Evolutionary conservation across 2,329 filamentous ascomycete species (phyloP).

Genomic region (Fusarium praegraminearum): DNA sequence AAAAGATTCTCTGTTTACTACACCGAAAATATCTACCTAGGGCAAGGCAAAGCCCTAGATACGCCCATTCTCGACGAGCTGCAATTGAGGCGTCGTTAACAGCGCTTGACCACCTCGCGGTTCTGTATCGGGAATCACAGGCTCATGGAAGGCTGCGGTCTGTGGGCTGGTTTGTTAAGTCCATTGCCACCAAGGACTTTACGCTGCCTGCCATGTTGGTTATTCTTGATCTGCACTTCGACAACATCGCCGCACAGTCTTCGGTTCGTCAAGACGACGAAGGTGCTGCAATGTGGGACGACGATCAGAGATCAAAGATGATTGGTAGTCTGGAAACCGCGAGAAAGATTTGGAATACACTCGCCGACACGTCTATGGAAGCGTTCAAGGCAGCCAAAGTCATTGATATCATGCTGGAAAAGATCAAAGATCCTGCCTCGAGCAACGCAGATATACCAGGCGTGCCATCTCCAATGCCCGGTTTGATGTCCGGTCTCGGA

Average conservation of each 20-base stretch:
- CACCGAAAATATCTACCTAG: slow-evolving; percentile 88
- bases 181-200: slow-evolving; percentile 86
- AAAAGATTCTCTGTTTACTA: slow-evolving; percentile 89
- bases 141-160: slow-evolving; percentile 77
- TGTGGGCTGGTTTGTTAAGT: slow-evolving; percentile 82
- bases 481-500: slow-evolving; percentile 54
- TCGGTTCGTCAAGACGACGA: slow-evolving; percentile 57
- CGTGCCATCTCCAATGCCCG: slow-evolving; percentile 41
- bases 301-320: slow-evolving; percentile 78
- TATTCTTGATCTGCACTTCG: slow-evolving; percentile 83
- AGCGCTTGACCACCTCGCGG: slow-evolving; percentile 81
- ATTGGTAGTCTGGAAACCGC: slow-evolving; percentile 78
- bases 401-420: slow-evolving; percentile 85
- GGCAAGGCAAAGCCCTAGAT: slow-evolving; percentile 82
- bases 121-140: slow-evolving; percentile 79
- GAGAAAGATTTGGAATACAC: slow-evolving; percentile 81
- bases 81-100: slow-evolving; percentile 90
- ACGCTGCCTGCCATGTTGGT: slow-evolving; percentile 87
- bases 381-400: slow-evolving; percentile 87
- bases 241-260: slow-evolving; percentile 62
- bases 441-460: slow-evolving; percentile 22
- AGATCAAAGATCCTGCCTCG: slow-evolving; percentile 64
- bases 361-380: slow-evolving; percentile 84
- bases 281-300: slow-evolving; percentile 67
- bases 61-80: slow-evolving; percentile 83